Evolutionary conservation across 768 basidiomycete species (phyloP).

Genomic region (Exsudoporus frostii): DNA sequence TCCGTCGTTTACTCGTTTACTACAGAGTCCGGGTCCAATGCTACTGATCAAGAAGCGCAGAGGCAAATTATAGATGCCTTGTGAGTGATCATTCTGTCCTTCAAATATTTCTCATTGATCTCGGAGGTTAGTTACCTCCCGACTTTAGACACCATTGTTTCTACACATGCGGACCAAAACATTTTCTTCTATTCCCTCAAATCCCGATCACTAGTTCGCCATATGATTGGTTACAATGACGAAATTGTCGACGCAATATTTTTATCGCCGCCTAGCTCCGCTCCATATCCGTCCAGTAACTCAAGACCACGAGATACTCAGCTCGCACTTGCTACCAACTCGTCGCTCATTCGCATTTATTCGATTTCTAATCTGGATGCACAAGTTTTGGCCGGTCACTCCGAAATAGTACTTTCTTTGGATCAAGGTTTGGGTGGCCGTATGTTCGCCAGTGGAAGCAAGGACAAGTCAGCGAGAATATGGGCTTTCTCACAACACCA

Average conservation of each 20-base stretch:
- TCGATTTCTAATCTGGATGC: constrained; percentile 73
- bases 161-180: constrained; percentile 95
- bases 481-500: constrained; percentile 52
- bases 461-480: constrained; percentile 83
- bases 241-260: constrained; percentile 91
- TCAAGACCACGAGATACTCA: constrained; percentile 53
- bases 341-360: constrained; percentile 91
- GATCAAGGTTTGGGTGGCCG: constrained; percentile 63
- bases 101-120: constrained; percentile 16
- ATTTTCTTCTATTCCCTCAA: constrained; percentile 85
- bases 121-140: constrained; percentile 59
- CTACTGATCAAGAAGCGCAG: constrained; percentile 68
- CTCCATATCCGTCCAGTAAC: constrained; percentile 16
- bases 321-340: constrained; percentile 96
- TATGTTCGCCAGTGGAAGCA: constrained; percentile 88
- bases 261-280: constrained; percentile 47
- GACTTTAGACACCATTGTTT: constrained; percentile 61
- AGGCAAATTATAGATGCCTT: constrained; percentile 77
- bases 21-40: constrained; percentile 32
- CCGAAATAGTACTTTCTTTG: constrained; percentile 86
- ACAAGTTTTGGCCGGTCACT: constrained; percentile 83
- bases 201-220: constrained; percentile 63
- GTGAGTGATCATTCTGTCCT: constrained; percentile 48
- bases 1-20: constrained; percentile 60
- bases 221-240: constrained; percentile 96